Evolutionary conservation across 2,329 filamentous ascomycete species (phyloP), one percentile per base, ranked within the genome.

Genomic region (Beauveria pseudobassiana): DNA sequence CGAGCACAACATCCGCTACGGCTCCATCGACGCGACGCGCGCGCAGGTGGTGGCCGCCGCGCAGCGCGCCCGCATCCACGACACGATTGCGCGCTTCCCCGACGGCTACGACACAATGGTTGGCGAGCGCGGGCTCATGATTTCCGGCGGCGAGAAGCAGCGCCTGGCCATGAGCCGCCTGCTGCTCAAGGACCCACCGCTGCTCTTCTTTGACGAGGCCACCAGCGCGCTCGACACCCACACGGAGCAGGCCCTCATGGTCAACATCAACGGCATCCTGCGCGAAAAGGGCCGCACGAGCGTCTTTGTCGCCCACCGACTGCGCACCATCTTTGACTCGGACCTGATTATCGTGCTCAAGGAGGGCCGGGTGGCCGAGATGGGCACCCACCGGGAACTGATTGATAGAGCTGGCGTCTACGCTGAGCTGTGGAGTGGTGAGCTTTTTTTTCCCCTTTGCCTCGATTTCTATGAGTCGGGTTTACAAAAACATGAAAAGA

Each of bases 61-160:
- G 1, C 86, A 87, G 69, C 83, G 91, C 59, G 93, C 95, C 2
- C 86, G 87, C 62, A 91, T 99, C 62, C 88, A 97, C 74, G 87
- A 95, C 50, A 91, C 89, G 57, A 88, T 96, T 64, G 79, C 83
- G 61, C 79, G 78, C n/a, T 87, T 96, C 72, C 91, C 91, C 1
- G 88, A 93, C n/a, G 91, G 91, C 18, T 96, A 98, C 73, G 77
- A 87, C 24, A 98, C 95, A 22, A 92, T 89, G 74, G 95, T 98
- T 28, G 93, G 93, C 59, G 93, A 97, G 78, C 84, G 93, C 52
- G 93, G 93, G 1, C 87, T 97, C 84, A 97, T 97, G 93, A 96
- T 97, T 50, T 96, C 90, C 1, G 93, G 91, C 2, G 93, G 93
- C 38, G 93, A 97, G 77, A 97, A 97, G 75, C 93, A 97, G 75